Evolutionary conservation across 257 asterid species (phyloP).

Genomic region (Solanum verrucosum): DNA sequence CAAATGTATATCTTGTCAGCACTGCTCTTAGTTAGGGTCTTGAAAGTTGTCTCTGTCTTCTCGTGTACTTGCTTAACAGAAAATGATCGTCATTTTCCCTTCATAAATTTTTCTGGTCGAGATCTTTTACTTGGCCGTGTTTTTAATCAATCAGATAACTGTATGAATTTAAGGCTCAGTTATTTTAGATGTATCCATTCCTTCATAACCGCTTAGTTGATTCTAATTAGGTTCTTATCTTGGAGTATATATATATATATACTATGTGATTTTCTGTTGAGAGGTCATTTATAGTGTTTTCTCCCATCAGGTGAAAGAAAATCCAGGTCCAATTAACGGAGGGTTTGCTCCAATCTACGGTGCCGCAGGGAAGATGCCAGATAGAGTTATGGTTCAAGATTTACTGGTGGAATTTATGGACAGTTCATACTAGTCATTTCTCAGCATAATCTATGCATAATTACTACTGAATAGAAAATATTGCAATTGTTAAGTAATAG

Average conservation of each 20-base stretch:
- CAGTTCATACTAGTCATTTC: conserved; percentile 44
- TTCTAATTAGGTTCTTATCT: not conserved
- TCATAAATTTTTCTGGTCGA: not conserved
- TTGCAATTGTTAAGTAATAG: not conserved
- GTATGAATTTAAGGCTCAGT: not conserved
- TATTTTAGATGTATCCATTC: not conserved
- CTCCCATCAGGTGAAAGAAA: conserved; percentile 65
- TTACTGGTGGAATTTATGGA: conserved; percentile 93
- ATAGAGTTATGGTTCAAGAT: conserved; percentile 84
- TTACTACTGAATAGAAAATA: not conserved
- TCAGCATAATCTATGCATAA: conserved; percentile 5
- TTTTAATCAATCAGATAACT: not conserved
- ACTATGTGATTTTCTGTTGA: not conserved
- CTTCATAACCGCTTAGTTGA: not conserved
- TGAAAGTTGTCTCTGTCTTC: not conserved
- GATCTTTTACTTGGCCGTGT: not conserved
- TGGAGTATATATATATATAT: not conserved
- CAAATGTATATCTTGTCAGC: not conserved
- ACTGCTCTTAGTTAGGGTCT: not conserved
- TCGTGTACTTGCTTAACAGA: not conserved
- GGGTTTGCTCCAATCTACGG: conserved; percentile 98
- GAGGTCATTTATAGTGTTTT: not conserved
- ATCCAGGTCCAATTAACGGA: conserved; percentile 86
- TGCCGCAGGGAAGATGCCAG: conserved; percentile 98
- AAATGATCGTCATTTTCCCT: not conserved